Base-by-base conservation (phyloP, 2,329 filamentous ascomycete species). In the Coniochaeta sp. region DNA sequence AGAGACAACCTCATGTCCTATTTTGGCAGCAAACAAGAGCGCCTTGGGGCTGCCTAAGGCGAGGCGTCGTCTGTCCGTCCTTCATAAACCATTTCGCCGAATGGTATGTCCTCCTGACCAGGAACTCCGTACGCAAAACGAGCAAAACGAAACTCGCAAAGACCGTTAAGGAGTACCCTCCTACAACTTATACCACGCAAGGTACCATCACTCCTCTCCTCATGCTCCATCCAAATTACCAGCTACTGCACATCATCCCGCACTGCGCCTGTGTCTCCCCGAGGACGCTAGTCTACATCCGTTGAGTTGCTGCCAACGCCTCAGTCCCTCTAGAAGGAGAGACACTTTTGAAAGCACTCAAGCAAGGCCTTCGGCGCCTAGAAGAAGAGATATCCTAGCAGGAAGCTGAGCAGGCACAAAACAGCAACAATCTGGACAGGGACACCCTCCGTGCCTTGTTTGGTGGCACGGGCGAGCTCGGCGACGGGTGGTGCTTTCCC, bases 311-410 rank as follows among this genome's bases (percentile, higher is more conserved):
- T 13, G 38, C 20, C 4, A 5, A 26, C 20, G n/a, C n/a, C n/a
- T 24, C 8, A 3, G 18, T 26, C 1, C 38, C 10, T 26, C 20
- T 26, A 42, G 12, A 99, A 99, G 76, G 99, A 91, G 70, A 97
- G 82, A 72, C 96, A 99, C 52, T 91, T 94, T 61, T 97, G 80
- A 65, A 99, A 71, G 74, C 99, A 99, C 75, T 89, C 91, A 57
- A 95, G 62, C 62, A 99, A 75, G 67, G 30, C 30, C n/a, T n/a
- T n/a, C n/a, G 12, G 35, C 16, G 10, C 35, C 35, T 84, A 99
- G 71, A 99, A 99, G 76, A 99, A 91, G 70, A 97, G 82, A 72
- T 96, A 99, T 51, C 91, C 94, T 61, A 97, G 80, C 65, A 99
- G 71, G 74, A 99, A 99, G 75, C 89, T 91, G 57, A 95, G 62